Base-by-base conservation (phyloP, 768 basidiomycete genomes). In the Amanita exitialis region DNA sequence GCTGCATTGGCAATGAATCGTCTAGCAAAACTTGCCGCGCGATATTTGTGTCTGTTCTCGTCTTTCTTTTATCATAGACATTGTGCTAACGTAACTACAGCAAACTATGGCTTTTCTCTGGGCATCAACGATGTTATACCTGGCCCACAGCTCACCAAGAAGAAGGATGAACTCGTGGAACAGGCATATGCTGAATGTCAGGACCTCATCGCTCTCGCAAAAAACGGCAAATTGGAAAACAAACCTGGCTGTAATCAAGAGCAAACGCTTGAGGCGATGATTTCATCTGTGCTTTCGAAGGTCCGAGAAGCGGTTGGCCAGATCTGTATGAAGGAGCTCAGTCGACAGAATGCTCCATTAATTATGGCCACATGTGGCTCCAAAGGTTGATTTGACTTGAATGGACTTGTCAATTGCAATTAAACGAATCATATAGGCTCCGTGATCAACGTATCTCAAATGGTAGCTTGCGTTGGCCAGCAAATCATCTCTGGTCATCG, bases 341-440 rank as follows among this genome's bases (percentile, higher is more conserved):
- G 91, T 61, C 78, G 91, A 46, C 90, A 95, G 64, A 99, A 98
- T 62, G 93, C 96, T 2, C 92, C 96, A 1, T 71, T 96, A 2
- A 95, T 97, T 70, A 98, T 98, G 96, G 95, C 96, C 46, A 96
- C 92, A 36, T 97, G 94, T 69, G 95, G 95, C 65, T 98, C 96
- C 4, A 98, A 98, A 77, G 96, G 95, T 89, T 49, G 23, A 16
- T 15, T 34, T 18, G 25, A 35, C 16, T 38, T 32, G 16, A 39
- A 50, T 23, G 8, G 6, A 25, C 45, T 8, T 7, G 12, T 21
- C 48, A 20, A 21, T 10, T 3, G 30, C 53, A 8, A 44, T 12
- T 30, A 48, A 18, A 51, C 23, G 12, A 38, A 0, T 51, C 28
- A 16, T 25, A 25, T 48, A 71, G 95, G 96, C 65, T 98, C 96